A percentile compares a stretch with the other conserved stretches of the same genome.
Conservation (phyloP, 164 flowering plant genomes). For the Malania oleifera region DNA sequence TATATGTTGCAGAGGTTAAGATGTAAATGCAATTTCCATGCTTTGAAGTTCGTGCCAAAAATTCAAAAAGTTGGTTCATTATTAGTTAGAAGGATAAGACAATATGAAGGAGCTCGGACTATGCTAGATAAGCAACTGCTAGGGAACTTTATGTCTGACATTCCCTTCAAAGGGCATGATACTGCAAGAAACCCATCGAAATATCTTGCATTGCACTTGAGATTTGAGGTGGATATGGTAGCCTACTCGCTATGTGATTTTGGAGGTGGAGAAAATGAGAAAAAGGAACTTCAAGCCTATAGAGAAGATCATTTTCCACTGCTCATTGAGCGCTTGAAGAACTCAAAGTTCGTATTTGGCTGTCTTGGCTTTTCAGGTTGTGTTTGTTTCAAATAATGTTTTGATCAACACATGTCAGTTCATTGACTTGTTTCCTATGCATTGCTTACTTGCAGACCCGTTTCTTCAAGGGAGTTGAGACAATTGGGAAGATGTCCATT, state of each 20-base stretch:
- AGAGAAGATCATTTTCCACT: slow-evolving; percentile 81
- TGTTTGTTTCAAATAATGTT: not conserved
- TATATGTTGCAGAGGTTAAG: slow-evolving; percentile 61
- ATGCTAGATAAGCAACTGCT: slow-evolving; percentile 64
- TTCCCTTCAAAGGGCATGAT: slow-evolving; percentile 21
- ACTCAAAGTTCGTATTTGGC: slow-evolving; percentile 37
- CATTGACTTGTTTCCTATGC: not conserved
- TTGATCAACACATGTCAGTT: not conserved
- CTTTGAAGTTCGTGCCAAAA: slow-evolving; percentile 81
- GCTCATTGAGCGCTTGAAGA: slow-evolving; percentile 63
- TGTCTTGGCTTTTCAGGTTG: not conserved
- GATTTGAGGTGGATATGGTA: slow-evolving; percentile 96
- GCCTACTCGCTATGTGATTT: slow-evolving; percentile 92
- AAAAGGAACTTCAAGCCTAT: slow-evolving; percentile 72
- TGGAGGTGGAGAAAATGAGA: slow-evolving; percentile 87
- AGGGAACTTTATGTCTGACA: slow-evolving; percentile 47
- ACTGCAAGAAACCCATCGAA: slow-evolving; percentile 29
- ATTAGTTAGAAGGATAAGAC: slow-evolving; percentile 67
- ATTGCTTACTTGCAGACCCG: slow-evolving; percentile 39
- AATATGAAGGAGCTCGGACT: slow-evolving; percentile 30
- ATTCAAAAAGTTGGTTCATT: slow-evolving; percentile 70
- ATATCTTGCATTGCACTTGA: slow-evolving; percentile 88
- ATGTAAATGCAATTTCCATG: slow-evolving; percentile 97
- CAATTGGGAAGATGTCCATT: slow-evolving; percentile 80
- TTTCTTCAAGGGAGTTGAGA: slow-evolving; percentile 59